Conservation (phyloP, 2,329 filamentous ascomycete species). For the Talaromyces sp. region DNA sequence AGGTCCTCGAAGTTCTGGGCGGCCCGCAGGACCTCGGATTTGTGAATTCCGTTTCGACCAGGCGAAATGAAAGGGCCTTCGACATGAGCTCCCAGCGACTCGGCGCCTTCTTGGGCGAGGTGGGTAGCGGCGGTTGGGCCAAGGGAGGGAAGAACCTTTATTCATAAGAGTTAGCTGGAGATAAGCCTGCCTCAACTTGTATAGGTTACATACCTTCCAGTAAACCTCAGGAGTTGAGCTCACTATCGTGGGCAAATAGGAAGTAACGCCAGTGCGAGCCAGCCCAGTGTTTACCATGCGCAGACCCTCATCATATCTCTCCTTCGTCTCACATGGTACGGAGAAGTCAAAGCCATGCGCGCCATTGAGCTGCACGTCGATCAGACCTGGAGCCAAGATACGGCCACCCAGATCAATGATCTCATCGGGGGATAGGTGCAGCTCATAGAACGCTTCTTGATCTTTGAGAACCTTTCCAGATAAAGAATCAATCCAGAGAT, state of each 20-base stretch:
- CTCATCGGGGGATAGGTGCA: constrained; percentile 63
- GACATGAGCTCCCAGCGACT: constrained; percentile 86
- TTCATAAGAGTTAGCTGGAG: not conserved
- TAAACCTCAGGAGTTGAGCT: constrained; percentile 82
- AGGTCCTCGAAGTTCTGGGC: constrained; percentile 65
- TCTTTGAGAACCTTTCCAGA: constrained; percentile 81
- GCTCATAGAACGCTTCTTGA: constrained; percentile 59
- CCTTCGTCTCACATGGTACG: constrained; percentile 65
- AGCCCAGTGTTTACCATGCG: constrained; percentile 70
- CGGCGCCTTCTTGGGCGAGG: constrained; percentile 68
- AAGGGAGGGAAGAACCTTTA: constrained; percentile 69
- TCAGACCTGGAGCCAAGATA: constrained; percentile 82
- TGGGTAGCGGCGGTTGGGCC: constrained; percentile 68
- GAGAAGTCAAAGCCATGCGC: constrained; percentile 94
- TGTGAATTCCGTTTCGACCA: constrained; percentile 85
- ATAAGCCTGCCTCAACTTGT: not conserved
- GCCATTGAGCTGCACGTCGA: constrained; percentile 90
- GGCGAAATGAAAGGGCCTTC: constrained; percentile 87
- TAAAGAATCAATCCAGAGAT: constrained; percentile 84
- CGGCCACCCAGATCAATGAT: constrained; percentile 79
- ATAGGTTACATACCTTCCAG: constrained; percentile 59
- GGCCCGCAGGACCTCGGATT: constrained; percentile 68
- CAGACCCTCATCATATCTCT: constrained; percentile 72
- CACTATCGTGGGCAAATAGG: constrained; percentile 77
- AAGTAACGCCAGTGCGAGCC: constrained; percentile 80